Conservation (phyloP, 306 rosid species). For the Trifolium pratense region DNA sequence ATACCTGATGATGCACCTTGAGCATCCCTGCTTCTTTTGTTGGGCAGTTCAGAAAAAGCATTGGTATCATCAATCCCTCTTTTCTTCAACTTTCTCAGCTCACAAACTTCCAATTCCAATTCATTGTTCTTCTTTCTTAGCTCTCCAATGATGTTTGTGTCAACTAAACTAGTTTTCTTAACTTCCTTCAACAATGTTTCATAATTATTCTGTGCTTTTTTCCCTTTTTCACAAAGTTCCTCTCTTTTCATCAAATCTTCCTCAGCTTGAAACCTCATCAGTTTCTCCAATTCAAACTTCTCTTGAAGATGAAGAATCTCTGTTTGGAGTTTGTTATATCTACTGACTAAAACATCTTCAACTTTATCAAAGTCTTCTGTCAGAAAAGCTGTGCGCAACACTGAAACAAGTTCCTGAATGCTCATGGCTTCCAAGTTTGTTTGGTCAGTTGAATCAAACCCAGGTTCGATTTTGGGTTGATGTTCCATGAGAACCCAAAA, state of each 20-base stretch:
- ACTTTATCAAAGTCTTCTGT: background rate
- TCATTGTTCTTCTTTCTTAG: background rate
- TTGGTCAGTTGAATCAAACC: background rate
- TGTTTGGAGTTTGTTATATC: background rate
- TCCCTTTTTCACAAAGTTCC: constrained; percentile 8
- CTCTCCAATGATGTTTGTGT: background rate
- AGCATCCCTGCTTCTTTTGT: background rate
- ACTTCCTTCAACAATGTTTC: constrained; percentile 39
- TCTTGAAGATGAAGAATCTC: background rate
- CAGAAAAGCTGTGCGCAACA: background rate
- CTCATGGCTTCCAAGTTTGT: background rate
- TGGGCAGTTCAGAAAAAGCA: background rate
- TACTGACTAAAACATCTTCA: background rate
- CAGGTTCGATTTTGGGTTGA: background rate
- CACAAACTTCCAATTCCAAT: background rate
- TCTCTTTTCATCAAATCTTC: constrained; percentile 33
- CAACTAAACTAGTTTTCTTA: background rate
- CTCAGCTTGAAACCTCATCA: background rate
- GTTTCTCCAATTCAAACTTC: constrained; percentile 9
- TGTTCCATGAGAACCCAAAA: background rate
- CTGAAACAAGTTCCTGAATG: background rate
- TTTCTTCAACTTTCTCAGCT: background rate
- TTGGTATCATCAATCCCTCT: background rate
- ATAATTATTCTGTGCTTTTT: constrained; percentile 1
- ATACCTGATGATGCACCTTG: constrained; percentile 27